Percentiles rank a stretch among this genome's conserved stretches.
Conservation (phyloP, 169 alveolate species). For the Eimeria acervulina region DNA sequence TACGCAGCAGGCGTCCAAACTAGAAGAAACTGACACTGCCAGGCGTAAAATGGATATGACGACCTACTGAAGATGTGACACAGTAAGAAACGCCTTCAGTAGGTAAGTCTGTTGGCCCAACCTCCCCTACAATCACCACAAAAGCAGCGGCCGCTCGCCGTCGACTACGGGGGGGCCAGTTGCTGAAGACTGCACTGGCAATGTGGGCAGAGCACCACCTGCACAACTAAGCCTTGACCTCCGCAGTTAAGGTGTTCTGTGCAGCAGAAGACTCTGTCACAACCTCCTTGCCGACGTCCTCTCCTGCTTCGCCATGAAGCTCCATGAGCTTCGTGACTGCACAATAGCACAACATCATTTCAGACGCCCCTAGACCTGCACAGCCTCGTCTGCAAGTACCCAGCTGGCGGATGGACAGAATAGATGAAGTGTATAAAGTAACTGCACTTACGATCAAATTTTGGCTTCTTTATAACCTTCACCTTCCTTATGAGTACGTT, state of each 20-base stretch:
- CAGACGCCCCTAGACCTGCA: background rate
- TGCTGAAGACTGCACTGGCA: constrained; percentile 8
- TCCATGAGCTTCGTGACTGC: constrained; percentile 84
- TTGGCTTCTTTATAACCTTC: constrained; percentile 98
- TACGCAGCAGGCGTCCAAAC: background rate
- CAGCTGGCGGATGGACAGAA: too few species aligned
- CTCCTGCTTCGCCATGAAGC: constrained; percentile 79
- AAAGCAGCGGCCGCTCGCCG: background rate
- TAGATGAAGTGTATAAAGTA: background rate
- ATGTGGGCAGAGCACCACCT: background rate
- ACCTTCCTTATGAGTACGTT: constrained; percentile 97
- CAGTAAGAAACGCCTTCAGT: constrained; percentile 4
- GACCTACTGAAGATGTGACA: background rate
- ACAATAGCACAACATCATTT: background rate
- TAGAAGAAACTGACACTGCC: background rate
- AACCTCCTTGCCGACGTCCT: constrained; percentile 82
- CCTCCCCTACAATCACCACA: background rate
- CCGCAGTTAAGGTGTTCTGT: constrained; percentile 82
- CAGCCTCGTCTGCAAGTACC: background rate
- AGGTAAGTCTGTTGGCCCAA: background rate
- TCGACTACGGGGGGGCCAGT: background rate
- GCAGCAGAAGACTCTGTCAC: constrained; percentile 80
- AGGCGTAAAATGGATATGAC: background rate
- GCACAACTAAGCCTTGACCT: constrained; percentile 73
- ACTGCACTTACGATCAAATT: constrained; percentile 92